Evolutionary conservation across 2,329 filamentous ascomycete species (phyloP), one percentile per base, ranked within the genome.

Genomic region (Colletotrichum lentis): DNA sequence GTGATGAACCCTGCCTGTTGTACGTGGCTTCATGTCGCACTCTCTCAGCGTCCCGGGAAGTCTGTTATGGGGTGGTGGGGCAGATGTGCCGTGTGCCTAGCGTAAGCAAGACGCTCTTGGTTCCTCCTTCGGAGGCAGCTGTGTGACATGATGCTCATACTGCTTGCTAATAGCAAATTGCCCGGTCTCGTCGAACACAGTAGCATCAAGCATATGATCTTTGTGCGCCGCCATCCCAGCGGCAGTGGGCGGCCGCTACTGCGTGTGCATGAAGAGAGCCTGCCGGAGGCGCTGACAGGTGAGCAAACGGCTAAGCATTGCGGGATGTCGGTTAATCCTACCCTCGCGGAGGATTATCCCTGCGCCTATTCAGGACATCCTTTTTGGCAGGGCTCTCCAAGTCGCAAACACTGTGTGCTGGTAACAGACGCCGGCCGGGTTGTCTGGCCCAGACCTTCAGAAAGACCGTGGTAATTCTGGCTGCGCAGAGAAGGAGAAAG

Each of bases 301-400:
- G 39, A 24, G 60, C n/a, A 65, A 52, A 61, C 35, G 44, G 65
- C 62, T 61, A 65, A 65, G 62, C 55, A 56, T 65, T 68, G 55
- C 55, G 55, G 62, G 65, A 31, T 46, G 55, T 41, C 65, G 65
- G 55, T 39, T 65, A 68, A 56, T 65, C 62, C 56, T 68, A 14
- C 65, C 65, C 20, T 31, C 20, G 43, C 46, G 43, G 62, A 55
- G 16, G 43, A 54, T 56, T 37, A 68, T 18, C 43, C 55, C 16
- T 68, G 55, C 44, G 37, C 16, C 62, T 68, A 68, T 68, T 68
- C 61, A 46, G 65, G 65, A 68, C 41, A 59, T 64, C 61, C 27
- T 49, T 49, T 49, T 68, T 64, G 61, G 65, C 55, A 60, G 62
- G 43, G 43, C 50, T 37, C 24, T 55, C 16, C 18, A 31, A 54